Base-by-base conservation (phyloP, 225 moss, liverwort and hornwort species). In the Polytrichum formosum region DNA sequence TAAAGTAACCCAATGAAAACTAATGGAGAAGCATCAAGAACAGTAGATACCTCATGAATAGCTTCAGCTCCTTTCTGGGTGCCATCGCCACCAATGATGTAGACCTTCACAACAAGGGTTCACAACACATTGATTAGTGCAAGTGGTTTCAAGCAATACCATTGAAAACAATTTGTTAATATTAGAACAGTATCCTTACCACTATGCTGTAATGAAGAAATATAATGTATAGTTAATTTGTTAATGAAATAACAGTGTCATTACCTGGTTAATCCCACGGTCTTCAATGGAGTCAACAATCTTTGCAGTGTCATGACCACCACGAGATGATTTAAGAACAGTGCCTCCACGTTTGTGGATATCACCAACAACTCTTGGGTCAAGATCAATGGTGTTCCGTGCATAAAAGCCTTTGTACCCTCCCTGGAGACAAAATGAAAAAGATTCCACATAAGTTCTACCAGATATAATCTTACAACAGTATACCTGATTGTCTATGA, bases 291-390 rank as follows among this genome's bases (percentile, higher is more conserved):
- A 75, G 80, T 93, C 91, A 29, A 93, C 90, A 53, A 93, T 93
- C 69, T 88, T 88, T 0, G 75, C 17, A 19, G 73, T 78, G 74
- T 93, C 90, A 35, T 75, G 75, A 55, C 92, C 92, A 22, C 92
- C 92, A 65, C 92, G 84, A 13, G 92, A 90, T 27, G 90, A 83
- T 66, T 88, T 84, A 66, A 93, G 67, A 54, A 87, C 19, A 19
- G 90, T 93, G 54, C 92, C 92, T 46, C 92, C 92, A 22, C 80
- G 84, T 76, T 87, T 88, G 76, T 93, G 92, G 76, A 91, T 88
- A 70, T 88, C 90, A 53, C 87, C 80, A 0, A 93, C 90, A 29
- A 72, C 23, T 69, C 82, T 80, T 0, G 88, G 90, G 16, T 54
- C 74, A 56, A 93, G 78, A 23, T 65, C 28, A 23, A 88, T 75